phyloP scores from a whole-genome alignment of 352 stramenopile species.

The Blastocystis sp. region DNA sequence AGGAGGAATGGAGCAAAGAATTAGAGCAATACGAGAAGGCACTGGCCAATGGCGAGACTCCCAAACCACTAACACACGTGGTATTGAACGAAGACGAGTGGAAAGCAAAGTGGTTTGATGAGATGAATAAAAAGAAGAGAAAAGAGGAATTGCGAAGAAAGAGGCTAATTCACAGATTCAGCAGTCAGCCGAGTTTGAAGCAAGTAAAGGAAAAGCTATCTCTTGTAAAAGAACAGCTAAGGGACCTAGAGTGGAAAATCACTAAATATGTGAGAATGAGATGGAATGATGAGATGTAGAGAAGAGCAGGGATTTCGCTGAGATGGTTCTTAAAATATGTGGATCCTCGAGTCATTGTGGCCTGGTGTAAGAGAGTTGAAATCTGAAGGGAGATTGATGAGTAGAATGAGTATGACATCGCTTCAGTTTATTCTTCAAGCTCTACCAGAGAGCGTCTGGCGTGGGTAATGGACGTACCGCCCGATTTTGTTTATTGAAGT shows the following conservation, averaged over 20 bases:
- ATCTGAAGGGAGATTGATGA: not conserved
- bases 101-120: not conserved
- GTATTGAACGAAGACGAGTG: not conserved
- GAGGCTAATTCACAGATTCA: not conserved
- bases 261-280: not conserved
- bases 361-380: not conserved
- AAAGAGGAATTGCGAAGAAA: not conserved
- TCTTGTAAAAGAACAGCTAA: not conserved
- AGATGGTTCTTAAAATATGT: not conserved
- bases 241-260: not conserved
- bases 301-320: not conserved
- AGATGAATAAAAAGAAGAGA: not conserved
- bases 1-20: not conserved
- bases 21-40: not conserved
- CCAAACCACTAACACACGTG: no score
- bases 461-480: not conserved
- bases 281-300: not conserved
- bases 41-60: not conserved
- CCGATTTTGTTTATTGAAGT: not conserved
- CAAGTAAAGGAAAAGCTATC: not conserved
- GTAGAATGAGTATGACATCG: not conserved
- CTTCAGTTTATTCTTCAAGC: no score
- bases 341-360: not conserved
- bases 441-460: not conserved
- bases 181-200: not conserved